Percentiles rank a stretch among this genome's conserved stretches.
Evolutionary conservation across 805 yeast genomes (phyloP).

Genomic region (Dipodascus geniculatus): DNA sequence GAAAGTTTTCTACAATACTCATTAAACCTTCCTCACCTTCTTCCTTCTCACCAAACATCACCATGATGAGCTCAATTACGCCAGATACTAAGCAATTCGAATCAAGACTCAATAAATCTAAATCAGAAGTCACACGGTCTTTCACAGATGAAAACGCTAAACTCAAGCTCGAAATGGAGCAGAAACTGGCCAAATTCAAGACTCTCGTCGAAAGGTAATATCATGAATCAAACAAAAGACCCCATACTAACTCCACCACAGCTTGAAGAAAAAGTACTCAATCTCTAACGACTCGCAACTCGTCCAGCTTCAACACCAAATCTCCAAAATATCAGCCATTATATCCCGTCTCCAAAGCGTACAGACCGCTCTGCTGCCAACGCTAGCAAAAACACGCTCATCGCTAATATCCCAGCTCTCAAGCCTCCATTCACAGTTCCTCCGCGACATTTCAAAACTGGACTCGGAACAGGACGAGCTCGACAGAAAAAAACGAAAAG

Average conservation of each 20-base stretch:
- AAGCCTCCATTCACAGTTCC: background rate
- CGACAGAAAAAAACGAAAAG: background rate
- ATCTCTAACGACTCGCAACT: background rate
- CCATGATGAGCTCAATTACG: background rate
- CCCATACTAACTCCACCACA: background rate
- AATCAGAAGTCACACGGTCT: background rate
- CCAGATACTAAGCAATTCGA: background rate
- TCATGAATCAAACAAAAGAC: too few species aligned
- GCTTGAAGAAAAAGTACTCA: background rate
- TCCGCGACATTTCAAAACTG: background rate
- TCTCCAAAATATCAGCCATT: background rate
- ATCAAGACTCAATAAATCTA: background rate
- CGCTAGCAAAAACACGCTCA: background rate
- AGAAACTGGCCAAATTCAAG: background rate
- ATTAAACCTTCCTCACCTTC: too few species aligned
- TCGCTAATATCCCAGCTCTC: background rate
- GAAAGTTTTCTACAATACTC: too few species aligned
- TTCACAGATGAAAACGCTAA: background rate
- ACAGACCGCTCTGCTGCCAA: background rate
- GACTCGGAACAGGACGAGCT: background rate
- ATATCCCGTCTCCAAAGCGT: background rate
- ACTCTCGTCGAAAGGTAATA: background rate
- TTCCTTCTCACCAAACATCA: background rate
- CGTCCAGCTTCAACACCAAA: background rate
- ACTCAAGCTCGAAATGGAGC: background rate